These are phyloP conservation scores for Acephala macrosclerotiorum DNA, from an alignment of 2,329 filamentous ascomycete genomes.

Conservation along the genomic window DNA sequence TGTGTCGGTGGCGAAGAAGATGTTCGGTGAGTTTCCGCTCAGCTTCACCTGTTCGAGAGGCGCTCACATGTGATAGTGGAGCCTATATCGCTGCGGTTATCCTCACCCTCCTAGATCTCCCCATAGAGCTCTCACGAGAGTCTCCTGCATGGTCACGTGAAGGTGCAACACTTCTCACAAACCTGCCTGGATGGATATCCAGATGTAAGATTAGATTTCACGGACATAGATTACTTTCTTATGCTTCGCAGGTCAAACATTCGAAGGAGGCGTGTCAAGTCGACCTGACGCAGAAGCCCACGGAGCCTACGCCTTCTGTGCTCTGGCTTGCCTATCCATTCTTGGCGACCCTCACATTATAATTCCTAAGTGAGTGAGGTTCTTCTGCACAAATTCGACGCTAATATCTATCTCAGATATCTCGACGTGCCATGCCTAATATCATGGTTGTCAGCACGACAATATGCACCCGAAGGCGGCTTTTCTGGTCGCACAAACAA, in stretches of 20 bases:
- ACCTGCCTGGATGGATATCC: slow-evolving; percentile 80
- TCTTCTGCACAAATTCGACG: not conserved
- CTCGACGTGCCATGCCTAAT: slow-evolving; percentile 80
- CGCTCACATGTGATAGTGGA: slow-evolving; percentile 61
- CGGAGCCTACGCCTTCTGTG: slow-evolving; percentile 96
- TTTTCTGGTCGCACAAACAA: slow-evolving; percentile 97
- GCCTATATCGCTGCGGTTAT: slow-evolving; percentile 91
- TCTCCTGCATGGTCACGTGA: slow-evolving; percentile 72
- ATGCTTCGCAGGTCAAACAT: slow-evolving; percentile 75
- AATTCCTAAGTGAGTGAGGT: slow-evolving; percentile 69
- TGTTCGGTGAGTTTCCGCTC: slow-evolving; percentile 68
- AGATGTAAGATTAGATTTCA: slow-evolving; percentile 66
- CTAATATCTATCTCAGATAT: slow-evolving; percentile 57
- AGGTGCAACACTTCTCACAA: slow-evolving; percentile 70
- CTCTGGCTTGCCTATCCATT: slow-evolving; percentile 86
- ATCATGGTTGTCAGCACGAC: slow-evolving; percentile 87
- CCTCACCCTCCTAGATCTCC: slow-evolving; percentile 83
- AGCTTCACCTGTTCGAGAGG: not conserved
- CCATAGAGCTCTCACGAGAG: slow-evolving; percentile 77
- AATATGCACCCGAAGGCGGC: slow-evolving; percentile 90
- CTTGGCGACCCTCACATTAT: slow-evolving; percentile 79
- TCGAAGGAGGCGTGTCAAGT: slow-evolving; percentile 90
- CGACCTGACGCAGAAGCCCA: slow-evolving; percentile 90
- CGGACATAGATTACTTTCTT: not conserved
- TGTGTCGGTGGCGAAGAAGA: slow-evolving; percentile 89